Evolutionary conservation across 176 grass and related monocot genomes (phyloP).

Genomic region (Eleusine indica): DNA sequence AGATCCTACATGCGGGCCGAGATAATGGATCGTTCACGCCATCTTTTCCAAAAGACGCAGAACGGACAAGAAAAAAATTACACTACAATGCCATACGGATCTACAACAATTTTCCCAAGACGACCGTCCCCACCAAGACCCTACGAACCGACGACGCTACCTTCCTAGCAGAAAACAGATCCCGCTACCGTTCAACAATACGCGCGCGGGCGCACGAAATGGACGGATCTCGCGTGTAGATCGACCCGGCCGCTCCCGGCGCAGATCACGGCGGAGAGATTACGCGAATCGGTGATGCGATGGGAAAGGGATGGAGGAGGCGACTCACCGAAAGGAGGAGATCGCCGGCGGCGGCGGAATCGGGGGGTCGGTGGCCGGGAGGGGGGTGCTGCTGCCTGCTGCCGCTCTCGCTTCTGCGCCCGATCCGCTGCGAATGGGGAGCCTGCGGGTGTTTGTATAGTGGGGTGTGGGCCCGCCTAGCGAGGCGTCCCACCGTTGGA

Average conservation of each 20-base stretch:
- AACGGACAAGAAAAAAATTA: not conserved
- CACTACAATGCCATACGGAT: not conserved
- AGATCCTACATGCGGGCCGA: not conserved
- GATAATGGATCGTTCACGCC: not conserved
- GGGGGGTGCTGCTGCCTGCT: not conserved
- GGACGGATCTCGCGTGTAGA: constrained; percentile 35
- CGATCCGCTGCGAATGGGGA: constrained; percentile 16
- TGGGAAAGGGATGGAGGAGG: not conserved
- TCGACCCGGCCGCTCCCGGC: not conserved
- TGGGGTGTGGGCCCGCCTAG: not conserved
- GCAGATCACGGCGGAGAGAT: not conserved
- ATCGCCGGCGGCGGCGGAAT: constrained; percentile 11
- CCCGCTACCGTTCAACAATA: not conserved
- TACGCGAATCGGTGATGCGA: not conserved
- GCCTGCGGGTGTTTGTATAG: constrained; percentile 30
- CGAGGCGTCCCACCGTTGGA: not conserved
- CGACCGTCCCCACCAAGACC: not conserved
- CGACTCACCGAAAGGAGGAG: not conserved
- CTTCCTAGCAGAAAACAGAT: not conserved
- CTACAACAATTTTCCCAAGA: not conserved
- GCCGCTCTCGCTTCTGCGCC: constrained; percentile 9
- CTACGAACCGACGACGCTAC: not conserved
- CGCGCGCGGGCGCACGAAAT: not conserved
- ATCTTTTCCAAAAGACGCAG: not conserved
- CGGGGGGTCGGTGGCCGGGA: not conserved